Percentiles rank a stretch among this genome's conserved stretches.
Evolutionary conservation across 1,284 basidiomycete species (phyloP).

Genomic region (Ustilago vetiveriae): DNA sequence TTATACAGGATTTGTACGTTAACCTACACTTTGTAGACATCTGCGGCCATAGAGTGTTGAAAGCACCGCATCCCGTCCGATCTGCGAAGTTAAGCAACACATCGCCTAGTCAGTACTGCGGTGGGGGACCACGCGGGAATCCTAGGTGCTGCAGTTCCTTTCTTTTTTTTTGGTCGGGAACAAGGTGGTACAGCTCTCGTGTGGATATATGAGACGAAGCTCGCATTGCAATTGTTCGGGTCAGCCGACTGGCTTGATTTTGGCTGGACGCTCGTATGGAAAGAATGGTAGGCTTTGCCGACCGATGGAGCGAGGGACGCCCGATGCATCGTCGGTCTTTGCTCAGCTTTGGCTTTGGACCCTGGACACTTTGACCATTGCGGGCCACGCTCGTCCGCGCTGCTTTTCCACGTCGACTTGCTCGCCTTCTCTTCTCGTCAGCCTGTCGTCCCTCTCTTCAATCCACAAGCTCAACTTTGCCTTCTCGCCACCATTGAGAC

Average conservation of each 20-base stretch:
- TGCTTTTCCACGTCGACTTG: not conserved
- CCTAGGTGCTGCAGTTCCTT: slow-evolving; percentile 79
- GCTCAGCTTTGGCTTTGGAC: not conserved
- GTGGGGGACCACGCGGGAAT: slow-evolving; percentile 85
- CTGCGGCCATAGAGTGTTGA: slow-evolving; percentile 81
- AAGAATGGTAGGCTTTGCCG: not conserved
- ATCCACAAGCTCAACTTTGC: too few relatives aligned
- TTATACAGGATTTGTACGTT: too few relatives aligned
- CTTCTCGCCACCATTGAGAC: too few relatives aligned
- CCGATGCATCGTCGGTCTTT: too few relatives aligned
- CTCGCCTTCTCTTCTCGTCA: too few relatives aligned
- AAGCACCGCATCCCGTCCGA: slow-evolving; percentile 83
- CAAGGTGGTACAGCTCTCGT: too few relatives aligned
- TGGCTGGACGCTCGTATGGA: too few relatives aligned
- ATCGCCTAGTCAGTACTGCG: slow-evolving; percentile 83
- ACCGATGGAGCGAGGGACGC: too few relatives aligned
- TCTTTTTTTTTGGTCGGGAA: not conserved
- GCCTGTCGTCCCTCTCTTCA: too few relatives aligned
- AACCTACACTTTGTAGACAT: too few relatives aligned
- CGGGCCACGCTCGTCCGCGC: not conserved
- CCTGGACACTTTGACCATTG: not conserved
- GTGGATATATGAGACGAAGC: too few relatives aligned
- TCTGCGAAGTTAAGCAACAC: slow-evolving; percentile 82
- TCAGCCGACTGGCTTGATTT: not conserved
- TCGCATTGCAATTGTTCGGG: not conserved